Base-by-base conservation (phyloP, 768 basidiomycete species). In the Psilocybe cyanescens region DNA sequence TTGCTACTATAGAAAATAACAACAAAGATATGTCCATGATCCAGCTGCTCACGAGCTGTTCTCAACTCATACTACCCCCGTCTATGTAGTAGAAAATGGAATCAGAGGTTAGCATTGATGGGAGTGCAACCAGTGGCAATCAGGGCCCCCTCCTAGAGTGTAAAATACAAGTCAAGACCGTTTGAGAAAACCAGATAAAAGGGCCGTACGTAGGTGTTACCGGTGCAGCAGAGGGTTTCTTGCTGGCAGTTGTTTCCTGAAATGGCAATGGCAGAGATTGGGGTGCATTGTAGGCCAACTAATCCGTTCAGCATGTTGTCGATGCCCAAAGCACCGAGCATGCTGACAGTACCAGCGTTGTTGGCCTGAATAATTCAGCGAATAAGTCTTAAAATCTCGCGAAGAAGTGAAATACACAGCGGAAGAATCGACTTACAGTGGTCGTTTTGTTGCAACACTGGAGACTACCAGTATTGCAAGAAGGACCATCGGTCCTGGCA, bases 171-270 rank as follows among this genome's bases (percentile, higher is more conserved):
- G 45, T 19, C 8, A 55, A n/a, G 30, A 31, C 24, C 1, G 1
- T 9, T 12, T 8, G 12, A 17, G n/a, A 33, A 16, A 29, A 41
- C 7, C 6, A 3, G 9, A 46, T 37, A 31, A 45, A 12, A 50
- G 29, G 33, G 6, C 17, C 72, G 61, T 49, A 74, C 75, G 51
- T 65, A 69, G 37, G 3, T 49, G 55, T 70, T 70, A 24, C 50
- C 61, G 14, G 46, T 65, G 73, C 76, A 78, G 68, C 76, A 78
- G 45, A 70, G 69, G n/a, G 72, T 62, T 52, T 73, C 68, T 45
- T 70, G 58, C 24, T 2, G 39, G 67, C 75, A 75, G 35, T 14
- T 55, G 30, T 55, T 67, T n/a, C 63, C 62, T 3, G 57, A 59
- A 39, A 61, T 3, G 16, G 63, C 29, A 37, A 33, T 31, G 46